phyloP scores from a whole-genome alignment of 768 basidiomycete genomes.

The Polyporus arcularius region DNA sequence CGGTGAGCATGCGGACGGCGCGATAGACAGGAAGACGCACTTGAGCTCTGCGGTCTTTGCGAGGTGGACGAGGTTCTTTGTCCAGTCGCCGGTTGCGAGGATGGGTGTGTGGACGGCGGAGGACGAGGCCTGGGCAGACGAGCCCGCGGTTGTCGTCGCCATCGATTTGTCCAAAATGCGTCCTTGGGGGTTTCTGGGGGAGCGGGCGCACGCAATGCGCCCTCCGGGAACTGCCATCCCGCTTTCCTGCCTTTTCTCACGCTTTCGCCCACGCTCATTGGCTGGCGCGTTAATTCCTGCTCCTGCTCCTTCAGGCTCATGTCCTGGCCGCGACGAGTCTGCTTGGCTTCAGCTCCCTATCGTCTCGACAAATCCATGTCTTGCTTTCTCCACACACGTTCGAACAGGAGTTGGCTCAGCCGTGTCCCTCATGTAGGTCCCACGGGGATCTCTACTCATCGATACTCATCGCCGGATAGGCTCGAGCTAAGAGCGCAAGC shows the following conservation, averaged over 20 bases:
- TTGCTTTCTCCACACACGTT: no score
- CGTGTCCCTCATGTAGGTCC: no score
- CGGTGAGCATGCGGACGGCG: neutral
- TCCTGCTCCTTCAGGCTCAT: no score
- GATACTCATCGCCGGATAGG: no score
- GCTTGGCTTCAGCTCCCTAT: no score
- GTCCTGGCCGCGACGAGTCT: no score
- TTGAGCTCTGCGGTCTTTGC: slow-evolving; percentile 89
- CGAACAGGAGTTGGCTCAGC: no score
- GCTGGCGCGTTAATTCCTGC: neutral
- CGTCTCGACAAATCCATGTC: no score
- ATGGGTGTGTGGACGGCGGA: slow-evolving; percentile 42
- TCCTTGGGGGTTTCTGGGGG: slow-evolving; percentile 27
- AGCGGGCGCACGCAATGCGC: slow-evolving; percentile 19
- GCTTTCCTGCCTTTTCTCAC: slow-evolving; percentile 12
- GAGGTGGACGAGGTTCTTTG: slow-evolving; percentile 80
- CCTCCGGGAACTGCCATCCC: slow-evolving; percentile 31
- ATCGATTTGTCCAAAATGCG: slow-evolving; percentile 23
- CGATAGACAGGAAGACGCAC: slow-evolving; percentile 42
- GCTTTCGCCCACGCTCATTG: slow-evolving; percentile 3
- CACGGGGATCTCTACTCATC: no score
- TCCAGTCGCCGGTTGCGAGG: slow-evolving; percentile 85
- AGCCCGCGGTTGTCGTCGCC: slow-evolving; percentile 30
- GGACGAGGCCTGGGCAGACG: slow-evolving; percentile 29
- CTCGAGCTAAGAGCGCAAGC: no score